A percentile compares a stretch with the other conserved stretches of the same genome.
Conservation (phyloP, 371 early-diverging fungal species). For the Syncephalastrum sp. region DNA sequence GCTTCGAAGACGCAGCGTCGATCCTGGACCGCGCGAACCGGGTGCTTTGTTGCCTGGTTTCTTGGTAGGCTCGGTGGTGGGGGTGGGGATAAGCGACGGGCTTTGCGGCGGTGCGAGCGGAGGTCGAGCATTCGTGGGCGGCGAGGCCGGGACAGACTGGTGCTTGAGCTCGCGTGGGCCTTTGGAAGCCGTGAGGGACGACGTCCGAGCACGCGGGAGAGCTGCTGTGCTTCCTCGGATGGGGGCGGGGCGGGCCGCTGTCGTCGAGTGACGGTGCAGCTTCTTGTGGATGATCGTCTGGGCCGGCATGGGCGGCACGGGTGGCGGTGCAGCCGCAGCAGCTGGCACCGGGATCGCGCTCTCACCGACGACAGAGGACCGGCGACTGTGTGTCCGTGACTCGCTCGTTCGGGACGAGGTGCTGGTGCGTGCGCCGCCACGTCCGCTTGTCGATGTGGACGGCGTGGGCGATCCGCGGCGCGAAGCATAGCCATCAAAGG, state of each 20-base stretch:
- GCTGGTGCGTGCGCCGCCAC: conserved; percentile 16
- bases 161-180: conserved; percentile 3
- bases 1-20: conserved; percentile 41
- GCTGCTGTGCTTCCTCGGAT: conserved; percentile 15
- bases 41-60: conserved; percentile 15
- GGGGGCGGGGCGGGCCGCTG: conserved; percentile 9
- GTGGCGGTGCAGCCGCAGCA: conserved; percentile 8
- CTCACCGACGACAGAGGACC: conserved; percentile 10
- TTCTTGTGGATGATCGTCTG: conserved; percentile 9
- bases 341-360: conserved; percentile 5
- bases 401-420: conserved; percentile 11
- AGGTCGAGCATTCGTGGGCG: conserved; percentile 3
- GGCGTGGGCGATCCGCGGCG: conserved; percentile 20
- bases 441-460: conserved; percentile 16
- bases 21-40: conserved; percentile 38
- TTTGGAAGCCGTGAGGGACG: conserved; percentile 21
- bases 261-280: conserved; percentile 14
- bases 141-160: not conserved
- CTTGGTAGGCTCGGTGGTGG: conserved; percentile 1
- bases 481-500: conserved; percentile 21
- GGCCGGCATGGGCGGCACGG: conserved; percentile 10
- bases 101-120: not conserved
- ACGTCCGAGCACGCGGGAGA: conserved; percentile 23
- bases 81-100: conserved; percentile 1
- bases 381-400: conserved; percentile 12